Conservation (phyloP, 2,329 filamentous ascomycete genomes). For the Reticulascus tulasneorum region DNA sequence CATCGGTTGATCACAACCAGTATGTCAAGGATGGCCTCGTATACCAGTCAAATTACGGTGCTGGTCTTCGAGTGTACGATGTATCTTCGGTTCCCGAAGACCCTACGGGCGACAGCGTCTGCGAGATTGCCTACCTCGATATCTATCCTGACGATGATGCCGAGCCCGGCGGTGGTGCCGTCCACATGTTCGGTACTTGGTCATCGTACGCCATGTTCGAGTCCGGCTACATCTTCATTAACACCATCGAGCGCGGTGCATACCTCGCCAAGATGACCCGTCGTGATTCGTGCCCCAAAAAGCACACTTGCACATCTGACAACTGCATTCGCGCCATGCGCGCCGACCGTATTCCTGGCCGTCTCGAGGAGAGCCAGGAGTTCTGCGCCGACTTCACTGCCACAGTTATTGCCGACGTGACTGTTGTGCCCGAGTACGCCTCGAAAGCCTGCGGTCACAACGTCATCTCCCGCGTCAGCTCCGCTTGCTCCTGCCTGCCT, state of each 20-base stretch:
- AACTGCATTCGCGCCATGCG: constrained; percentile 42
- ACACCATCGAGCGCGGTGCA: constrained; percentile 19
- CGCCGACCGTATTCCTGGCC: constrained; percentile 30
- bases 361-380: constrained; percentile 30
- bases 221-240: constrained; percentile 17
- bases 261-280: constrained; percentile 15
- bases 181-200: constrained; percentile 17
- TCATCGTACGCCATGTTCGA: constrained; percentile 17
- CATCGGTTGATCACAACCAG: constrained; percentile 39
- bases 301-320: constrained; percentile 28
- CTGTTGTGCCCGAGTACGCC: constrained; percentile 10
- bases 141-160: constrained; percentile 32
- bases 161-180: constrained; percentile 12
- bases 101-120: constrained; percentile 33
- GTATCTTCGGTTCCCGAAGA: constrained; percentile 24
- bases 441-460: constrained; percentile 8
- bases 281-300: constrained; percentile 2
- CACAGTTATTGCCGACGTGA: constrained; percentile 10
- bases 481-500: constrained; percentile 13
- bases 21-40: constrained; percentile 35
- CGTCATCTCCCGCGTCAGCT: constrained; percentile 10
- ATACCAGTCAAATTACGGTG: constrained; percentile 42
- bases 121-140: constrained; percentile 40
- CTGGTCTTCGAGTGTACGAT: constrained; percentile 34
- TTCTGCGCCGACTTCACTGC: constrained; percentile 14